Conservation (phyloP, 345 rosid genomes). For the Syzygium aqueum region DNA sequence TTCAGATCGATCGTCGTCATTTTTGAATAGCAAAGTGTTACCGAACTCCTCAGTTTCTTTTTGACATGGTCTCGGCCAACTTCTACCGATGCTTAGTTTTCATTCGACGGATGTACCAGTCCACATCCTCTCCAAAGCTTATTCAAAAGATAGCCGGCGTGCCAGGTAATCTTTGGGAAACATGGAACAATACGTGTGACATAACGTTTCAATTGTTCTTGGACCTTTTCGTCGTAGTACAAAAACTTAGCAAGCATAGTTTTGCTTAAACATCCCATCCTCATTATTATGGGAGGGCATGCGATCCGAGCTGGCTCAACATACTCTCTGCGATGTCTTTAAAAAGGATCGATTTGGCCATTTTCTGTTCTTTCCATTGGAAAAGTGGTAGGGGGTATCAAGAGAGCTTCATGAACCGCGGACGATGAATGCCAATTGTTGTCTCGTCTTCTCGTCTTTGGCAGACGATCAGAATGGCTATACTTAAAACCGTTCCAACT, state of each 20-base stretch:
- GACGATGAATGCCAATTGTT: neutral
- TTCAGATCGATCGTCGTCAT: too few species aligned
- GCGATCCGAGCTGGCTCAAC: neutral
- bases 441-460: neutral
- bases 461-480: neutral
- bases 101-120: neutral
- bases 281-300: neutral
- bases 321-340: accelerated
- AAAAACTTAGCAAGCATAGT: neutral
- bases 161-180: too few species aligned
- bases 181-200: too few species aligned
- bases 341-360: neutral
- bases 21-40: neutral
- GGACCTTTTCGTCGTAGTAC: accelerated
- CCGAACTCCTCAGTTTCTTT: neutral
- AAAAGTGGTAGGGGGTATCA: neutral
- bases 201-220: neutral
- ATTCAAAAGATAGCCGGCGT: neutral
- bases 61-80: neutral
- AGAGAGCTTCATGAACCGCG: neutral
- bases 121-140: neutral
- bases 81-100: neutral
- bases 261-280: neutral
- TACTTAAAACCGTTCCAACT: neutral
- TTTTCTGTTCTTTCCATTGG: neutral